These are phyloP conservation scores for Pseudogymnoascus sp. DNA, from an alignment of 2,329 filamentous ascomycete genomes.

Conservation along the genomic window DNA sequence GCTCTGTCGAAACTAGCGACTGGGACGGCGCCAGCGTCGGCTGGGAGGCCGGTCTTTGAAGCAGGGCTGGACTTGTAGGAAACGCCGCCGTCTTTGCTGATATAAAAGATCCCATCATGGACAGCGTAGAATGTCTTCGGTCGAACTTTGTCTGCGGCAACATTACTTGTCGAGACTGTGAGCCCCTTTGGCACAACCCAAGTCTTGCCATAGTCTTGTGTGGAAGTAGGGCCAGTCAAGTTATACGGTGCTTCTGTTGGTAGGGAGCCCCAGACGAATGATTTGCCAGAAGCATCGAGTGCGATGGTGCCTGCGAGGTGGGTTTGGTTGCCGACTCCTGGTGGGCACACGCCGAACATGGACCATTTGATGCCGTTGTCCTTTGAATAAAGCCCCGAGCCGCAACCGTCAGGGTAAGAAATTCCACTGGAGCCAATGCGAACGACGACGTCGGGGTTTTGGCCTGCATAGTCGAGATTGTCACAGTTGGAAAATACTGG, in stretches of 20 bases:
- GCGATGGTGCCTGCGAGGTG: constrained; percentile 11
- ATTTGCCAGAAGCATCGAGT: constrained; percentile 15
- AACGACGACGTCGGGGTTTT: constrained; percentile 13
- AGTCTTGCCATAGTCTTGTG: constrained; percentile 13
- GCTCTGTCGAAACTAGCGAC: constrained; percentile 13
- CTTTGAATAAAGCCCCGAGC: constrained; percentile 13
- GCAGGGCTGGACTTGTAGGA: constrained; percentile 13
- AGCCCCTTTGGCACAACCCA: constrained; percentile 14
- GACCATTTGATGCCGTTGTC: constrained; percentile 14
- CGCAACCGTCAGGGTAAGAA: constrained; percentile 12
- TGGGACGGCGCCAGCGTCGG: constrained; percentile 11
- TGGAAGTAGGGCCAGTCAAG: constrained; percentile 12
- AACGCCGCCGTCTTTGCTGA: constrained; percentile 13
- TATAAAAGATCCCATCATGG: constrained; percentile 13
- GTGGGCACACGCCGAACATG: constrained; percentile 11
- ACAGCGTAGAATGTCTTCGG: constrained; percentile 15
- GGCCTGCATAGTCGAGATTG: constrained; percentile 24
- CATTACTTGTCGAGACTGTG: constrained; percentile 11
- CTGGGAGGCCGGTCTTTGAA: constrained; percentile 12
- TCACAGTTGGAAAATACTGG: constrained; percentile 17
- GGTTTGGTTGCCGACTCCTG: constrained; percentile 12
- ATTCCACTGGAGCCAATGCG: constrained; percentile 12
- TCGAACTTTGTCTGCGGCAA: constrained; percentile 14
- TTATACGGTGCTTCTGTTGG: constrained; percentile 9
- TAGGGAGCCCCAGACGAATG: constrained; percentile 12